Base-by-base conservation (phyloP, 139 green algal species). In the Asterochloris sp. region DNA sequence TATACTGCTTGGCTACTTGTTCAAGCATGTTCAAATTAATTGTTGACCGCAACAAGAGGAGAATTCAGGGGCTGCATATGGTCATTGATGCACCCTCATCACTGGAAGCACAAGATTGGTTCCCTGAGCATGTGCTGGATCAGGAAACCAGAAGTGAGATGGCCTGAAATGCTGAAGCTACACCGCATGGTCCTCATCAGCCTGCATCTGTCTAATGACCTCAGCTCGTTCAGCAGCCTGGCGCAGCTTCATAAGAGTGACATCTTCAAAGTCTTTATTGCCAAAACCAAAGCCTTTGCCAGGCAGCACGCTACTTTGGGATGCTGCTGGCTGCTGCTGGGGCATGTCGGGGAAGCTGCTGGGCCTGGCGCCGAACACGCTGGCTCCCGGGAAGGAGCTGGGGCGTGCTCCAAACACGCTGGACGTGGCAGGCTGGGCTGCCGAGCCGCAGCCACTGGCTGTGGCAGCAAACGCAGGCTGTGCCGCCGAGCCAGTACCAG, bases 221-320 rank as follows among this genome's bases (percentile, higher is more conserved):
- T 62, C 24, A 23, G 76, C 76, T 68, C 60, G 54, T n/a, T 80
- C 60, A 60, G 76, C 76, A 69, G 76, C 76, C 47, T 80, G 76
- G 14, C 54, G 67, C 10, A 80, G 60, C 76, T 80, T 80, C 47
- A 80, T n/a, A 19, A 80, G 24, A 60, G 76, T 80, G 13, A 62
- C 76, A 69, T 80, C 76, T n/a, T 80, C 76, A 60, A 80, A 69
- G 10, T 76, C 21, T 76, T 54, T 76, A 0, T 54, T 38, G 0
- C 28, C 19, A 11, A 76, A 76, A 21, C 28, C 23, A 12, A 76
- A 47, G 24, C 10, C 9, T 76, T n/a, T 29, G 60, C 26, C 60
- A 19, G 12, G 60, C 21, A 10, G n/a, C 14, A 66, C 17, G 38
- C 27, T 29, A 28, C 27, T 12, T 13, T 10, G 17, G 13, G 21